These are phyloP conservation scores for Suillus brevipes DNA, from an alignment of 768 basidiomycete species.

Conservation along the genomic window DNA sequence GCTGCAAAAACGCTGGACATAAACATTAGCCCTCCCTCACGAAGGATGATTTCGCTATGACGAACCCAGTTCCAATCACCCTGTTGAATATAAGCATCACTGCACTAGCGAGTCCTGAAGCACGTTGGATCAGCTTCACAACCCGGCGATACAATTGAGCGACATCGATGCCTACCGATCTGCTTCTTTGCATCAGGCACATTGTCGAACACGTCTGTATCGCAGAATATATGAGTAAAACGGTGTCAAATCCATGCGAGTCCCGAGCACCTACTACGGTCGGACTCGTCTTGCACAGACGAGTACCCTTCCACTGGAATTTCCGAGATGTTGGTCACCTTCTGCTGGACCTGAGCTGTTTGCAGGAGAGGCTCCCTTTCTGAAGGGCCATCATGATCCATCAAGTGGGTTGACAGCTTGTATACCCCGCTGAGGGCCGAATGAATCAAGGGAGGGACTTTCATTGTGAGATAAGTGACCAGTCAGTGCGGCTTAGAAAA, in stretches of 20 bases:
- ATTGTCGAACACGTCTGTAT: conserved; percentile 34
- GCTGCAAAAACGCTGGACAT: conserved; percentile 64
- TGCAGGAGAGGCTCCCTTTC: conserved; percentile 1
- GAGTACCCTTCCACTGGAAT: not conserved
- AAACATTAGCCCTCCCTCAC: conserved; percentile 4
- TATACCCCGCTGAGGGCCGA: not conserved
- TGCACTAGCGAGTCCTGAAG: conserved; percentile 42
- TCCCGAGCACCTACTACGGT: not conserved
- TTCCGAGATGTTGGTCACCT: not conserved
- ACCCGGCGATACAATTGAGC: not conserved
- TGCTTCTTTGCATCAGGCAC: conserved; percentile 50
- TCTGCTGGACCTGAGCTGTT: not conserved
- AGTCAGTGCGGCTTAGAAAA: not conserved
- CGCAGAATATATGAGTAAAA: not conserved
- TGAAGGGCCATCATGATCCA: conserved; percentile 3
- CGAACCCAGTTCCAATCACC: conserved; percentile 71
- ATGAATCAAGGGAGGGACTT: not conserved
- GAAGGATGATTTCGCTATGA: not conserved
- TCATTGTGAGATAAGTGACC: not conserved
- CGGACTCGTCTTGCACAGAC: not conserved
- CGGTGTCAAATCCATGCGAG: not conserved
- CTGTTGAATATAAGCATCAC: conserved; percentile 73
- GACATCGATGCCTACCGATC: conserved; percentile 41
- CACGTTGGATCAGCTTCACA: conserved; percentile 9
- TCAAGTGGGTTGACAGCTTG: not conserved